Conservation (phyloP, 768 basidiomycete genomes). For the Leucocoprinus leucothites region DNA sequence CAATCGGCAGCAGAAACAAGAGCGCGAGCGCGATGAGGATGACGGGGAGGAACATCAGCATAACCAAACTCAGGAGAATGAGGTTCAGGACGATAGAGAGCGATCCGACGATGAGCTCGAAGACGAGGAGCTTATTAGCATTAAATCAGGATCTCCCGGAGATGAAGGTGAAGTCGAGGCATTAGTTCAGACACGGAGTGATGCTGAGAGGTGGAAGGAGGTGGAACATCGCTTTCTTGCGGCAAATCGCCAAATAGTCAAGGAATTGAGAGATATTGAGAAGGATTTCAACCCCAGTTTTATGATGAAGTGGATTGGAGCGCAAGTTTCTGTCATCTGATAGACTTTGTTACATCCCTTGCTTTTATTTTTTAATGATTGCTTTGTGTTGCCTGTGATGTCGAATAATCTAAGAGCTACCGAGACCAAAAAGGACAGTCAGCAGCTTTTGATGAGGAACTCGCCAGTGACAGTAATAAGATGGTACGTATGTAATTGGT, state of each 20-base stretch:
- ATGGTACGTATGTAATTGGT: too few species aligned
- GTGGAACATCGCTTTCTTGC: slow-evolving; percentile 7
- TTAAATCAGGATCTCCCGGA: not conserved
- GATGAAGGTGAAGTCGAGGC: not conserved
- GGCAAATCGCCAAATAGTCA: slow-evolving; percentile 16
- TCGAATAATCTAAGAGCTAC: too few species aligned
- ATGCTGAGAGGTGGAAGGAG: slow-evolving; percentile 8
- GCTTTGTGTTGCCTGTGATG: too few species aligned
- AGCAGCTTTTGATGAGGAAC: too few species aligned
- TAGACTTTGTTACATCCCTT: not conserved
- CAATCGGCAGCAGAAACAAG: not conserved
- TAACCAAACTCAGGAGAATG: not conserved
- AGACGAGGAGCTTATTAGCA: not conserved
- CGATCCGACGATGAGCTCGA: not conserved
- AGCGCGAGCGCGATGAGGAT: not conserved
- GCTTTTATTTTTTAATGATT: not conserved
- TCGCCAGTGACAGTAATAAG: too few species aligned
- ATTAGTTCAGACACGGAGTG: not conserved
- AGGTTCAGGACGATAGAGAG: not conserved
- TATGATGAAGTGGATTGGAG: slow-evolving; percentile 23
- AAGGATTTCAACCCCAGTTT: slow-evolving; percentile 20
- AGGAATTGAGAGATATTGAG: slow-evolving; percentile 25
- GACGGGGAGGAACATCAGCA: not conserved
- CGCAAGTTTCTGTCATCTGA: not conserved
- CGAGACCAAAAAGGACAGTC: too few species aligned